These are phyloP conservation scores for Prunus mume DNA, from an alignment of 306 rosid species.

Conservation along the genomic window DNA sequence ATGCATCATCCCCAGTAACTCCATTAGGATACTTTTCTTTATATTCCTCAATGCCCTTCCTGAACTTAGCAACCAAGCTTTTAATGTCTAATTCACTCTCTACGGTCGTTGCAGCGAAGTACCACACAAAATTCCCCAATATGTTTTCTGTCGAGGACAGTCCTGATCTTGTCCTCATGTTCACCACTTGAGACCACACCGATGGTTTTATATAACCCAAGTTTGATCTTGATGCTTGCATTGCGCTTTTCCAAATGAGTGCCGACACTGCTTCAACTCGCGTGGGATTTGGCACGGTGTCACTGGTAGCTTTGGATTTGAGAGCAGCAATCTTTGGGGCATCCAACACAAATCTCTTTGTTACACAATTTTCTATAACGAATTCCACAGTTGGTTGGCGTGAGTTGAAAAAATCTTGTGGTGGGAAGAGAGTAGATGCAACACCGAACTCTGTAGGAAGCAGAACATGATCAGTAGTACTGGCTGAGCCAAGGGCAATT, in stretches of 20 bases:
- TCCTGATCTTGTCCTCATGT: constrained; percentile 27
- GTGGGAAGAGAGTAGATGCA: not conserved
- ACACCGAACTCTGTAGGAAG: too few species aligned
- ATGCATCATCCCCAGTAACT: not conserved
- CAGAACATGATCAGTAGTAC: not conserved
- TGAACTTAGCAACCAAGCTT: constrained; percentile 5
- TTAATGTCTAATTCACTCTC: not conserved
- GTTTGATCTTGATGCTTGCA: constrained; percentile 23
- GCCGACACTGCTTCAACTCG: constrained; percentile 39
- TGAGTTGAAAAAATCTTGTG: not conserved
- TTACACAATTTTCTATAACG: not conserved
- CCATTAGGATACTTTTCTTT: not conserved
- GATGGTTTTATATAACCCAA: constrained; percentile 15
- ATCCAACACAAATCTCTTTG: constrained; percentile 40
- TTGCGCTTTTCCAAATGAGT: constrained; percentile 47
- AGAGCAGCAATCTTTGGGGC: constrained; percentile 26
- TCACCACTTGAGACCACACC: constrained; percentile 31
- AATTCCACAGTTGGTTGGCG: not conserved
- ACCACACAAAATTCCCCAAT: constrained; percentile 41
- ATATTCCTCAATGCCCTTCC: constrained; percentile 1
- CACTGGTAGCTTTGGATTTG: constrained; percentile 23
- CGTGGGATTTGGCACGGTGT: constrained; percentile 10
- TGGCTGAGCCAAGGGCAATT: not conserved
- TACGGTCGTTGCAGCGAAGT: constrained; percentile 3
- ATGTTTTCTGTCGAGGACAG: constrained; percentile 22